These are phyloP conservation scores for Helichrysum umbraculigerum DNA, from an alignment of 129 eudicot genomes.

Conservation along the genomic window DNA sequence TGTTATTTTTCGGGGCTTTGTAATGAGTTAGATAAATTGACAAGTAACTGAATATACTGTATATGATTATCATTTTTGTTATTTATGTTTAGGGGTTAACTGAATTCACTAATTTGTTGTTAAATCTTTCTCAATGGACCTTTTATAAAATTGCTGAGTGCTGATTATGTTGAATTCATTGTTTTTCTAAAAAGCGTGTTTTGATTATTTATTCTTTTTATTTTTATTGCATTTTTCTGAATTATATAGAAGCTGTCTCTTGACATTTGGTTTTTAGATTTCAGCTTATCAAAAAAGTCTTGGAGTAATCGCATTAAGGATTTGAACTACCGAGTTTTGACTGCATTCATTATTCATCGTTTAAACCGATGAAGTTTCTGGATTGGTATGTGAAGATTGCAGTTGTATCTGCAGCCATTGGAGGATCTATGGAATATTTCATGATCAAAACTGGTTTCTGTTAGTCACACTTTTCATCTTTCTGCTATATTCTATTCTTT, in stretches of 20 bases:
- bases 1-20: background rate
- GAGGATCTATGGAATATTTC: constrained; percentile 94
- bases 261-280: too few species aligned
- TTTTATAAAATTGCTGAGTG: too few species aligned
- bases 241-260: too few species aligned
- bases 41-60: background rate
- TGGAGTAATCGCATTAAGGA: background rate
- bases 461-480: constrained; percentile 45
- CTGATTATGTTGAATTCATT: background rate
- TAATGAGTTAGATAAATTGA: background rate
- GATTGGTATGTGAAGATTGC: constrained; percentile 91
- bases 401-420: constrained; percentile 62
- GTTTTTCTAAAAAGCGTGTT: too few species aligned
- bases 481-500: background rate
- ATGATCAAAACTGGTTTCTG: constrained; percentile 98
- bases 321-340: background rate
- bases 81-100: too few species aligned
- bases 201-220: too few species aligned
- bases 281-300: too few species aligned
- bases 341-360: background rate
- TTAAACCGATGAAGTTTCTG: constrained; percentile 61
- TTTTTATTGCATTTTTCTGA: background rate
- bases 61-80: background rate
- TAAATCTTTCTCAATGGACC: background rate
- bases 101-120: background rate